Conservation (phyloP, 2,329 filamentous ascomycete species). For the Albifimbria verrucaria region DNA sequence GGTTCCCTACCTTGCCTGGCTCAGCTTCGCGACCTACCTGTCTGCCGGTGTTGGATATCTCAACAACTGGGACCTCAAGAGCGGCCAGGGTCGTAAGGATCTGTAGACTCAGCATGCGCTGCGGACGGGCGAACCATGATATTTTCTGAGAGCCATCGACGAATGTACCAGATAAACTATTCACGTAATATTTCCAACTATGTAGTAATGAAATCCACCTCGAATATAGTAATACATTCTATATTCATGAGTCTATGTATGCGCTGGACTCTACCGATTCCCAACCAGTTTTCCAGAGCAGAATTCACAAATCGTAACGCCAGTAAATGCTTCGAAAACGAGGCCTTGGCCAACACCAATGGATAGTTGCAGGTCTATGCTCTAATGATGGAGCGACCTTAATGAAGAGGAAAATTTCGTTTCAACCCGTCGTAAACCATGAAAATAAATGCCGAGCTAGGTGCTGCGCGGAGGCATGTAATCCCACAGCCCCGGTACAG, state of each 20-base stretch:
- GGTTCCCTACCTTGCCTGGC: slow-evolving; percentile 80
- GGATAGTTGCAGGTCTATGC: neutral
- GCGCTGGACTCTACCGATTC: neutral
- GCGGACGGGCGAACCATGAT: no score
- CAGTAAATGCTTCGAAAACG: slow-evolving; percentile 13
- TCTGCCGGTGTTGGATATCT: slow-evolving; percentile 65
- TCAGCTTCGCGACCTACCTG: slow-evolving; percentile 84
- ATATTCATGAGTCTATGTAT: neutral
- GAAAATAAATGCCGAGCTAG: slow-evolving; percentile 98
- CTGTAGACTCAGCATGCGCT: no score
- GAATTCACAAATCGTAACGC: slow-evolving; percentile 12
- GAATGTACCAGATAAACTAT: neutral
- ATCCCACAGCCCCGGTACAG: slow-evolving; percentile 95
- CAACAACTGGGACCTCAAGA: slow-evolving; percentile 63
- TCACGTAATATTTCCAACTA: neutral
- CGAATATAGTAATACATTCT: neutral
- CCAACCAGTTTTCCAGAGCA: neutral
- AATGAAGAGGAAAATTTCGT: slow-evolving; percentile 55
- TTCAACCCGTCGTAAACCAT: slow-evolving; percentile 89
- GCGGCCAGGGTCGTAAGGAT: slow-evolving; percentile 16
- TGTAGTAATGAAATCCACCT: no score
- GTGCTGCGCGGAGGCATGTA: slow-evolving; percentile 81
- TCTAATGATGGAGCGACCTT: slow-evolving; percentile 2
- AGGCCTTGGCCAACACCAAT: no score
- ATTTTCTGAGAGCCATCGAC: no score